A percentile compares a stretch with the other conserved stretches of the same genome.
These are phyloP conservation scores for Beauveria medogensis DNA, from an alignment of 2,329 filamentous ascomycete species.

Conservation along the genomic window DNA sequence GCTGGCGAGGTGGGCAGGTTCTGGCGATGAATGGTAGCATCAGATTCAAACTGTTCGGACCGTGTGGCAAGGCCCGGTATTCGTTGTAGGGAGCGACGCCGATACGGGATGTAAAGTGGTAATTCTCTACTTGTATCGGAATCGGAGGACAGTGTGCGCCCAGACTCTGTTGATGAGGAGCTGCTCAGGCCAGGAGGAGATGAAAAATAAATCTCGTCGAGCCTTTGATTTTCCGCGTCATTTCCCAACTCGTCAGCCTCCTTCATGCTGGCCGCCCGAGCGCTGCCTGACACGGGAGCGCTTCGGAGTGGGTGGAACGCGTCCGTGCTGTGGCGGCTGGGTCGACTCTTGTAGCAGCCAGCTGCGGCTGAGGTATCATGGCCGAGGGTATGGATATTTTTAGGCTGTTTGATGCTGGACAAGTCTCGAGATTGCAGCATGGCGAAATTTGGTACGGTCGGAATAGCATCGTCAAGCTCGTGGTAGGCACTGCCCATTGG, in stretches of 20 bases:
- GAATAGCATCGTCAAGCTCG: constrained; percentile 10
- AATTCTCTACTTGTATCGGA: neutral
- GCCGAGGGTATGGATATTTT: neutral
- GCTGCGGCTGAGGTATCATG: neutral
- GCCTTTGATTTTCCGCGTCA: neutral
- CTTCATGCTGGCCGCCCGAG: constrained; percentile 2
- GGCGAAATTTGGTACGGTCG: neutral
- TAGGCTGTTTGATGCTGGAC: neutral
- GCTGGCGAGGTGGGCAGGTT: neutral
- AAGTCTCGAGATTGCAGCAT: neutral
- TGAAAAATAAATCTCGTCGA: neutral
- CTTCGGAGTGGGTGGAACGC: constrained; percentile 1
- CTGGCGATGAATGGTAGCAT: neutral
- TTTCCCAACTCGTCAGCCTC: neutral
- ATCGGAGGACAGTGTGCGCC: neutral
- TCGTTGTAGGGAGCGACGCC: constrained; percentile 2
- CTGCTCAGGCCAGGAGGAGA: neutral
- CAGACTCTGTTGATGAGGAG: constrained; percentile 3
- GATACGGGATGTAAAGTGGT: constrained; percentile 1
- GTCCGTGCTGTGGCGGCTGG: constrained; percentile 8
- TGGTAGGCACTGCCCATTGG: constrained; percentile 14
- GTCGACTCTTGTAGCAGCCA: neutral
- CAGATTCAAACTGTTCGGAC: neutral
- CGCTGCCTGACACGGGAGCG: constrained; percentile 6
- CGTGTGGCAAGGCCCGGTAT: constrained; percentile 7